Conservation (phyloP, 2,329 filamentous ascomycete species). For the Ophiostoma sp. region DNA sequence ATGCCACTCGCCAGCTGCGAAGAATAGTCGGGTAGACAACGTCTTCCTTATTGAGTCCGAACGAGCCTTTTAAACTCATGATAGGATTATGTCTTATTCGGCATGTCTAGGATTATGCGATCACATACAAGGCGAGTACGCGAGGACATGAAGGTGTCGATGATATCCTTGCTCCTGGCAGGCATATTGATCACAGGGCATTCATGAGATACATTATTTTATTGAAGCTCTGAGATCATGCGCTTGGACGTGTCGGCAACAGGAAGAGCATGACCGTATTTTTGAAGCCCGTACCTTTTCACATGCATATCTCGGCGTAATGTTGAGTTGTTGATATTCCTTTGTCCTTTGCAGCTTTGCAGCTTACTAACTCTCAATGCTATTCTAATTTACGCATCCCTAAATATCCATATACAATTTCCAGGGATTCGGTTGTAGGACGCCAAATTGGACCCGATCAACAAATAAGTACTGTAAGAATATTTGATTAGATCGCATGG, state of each 20-base stretch:
- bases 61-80: neutral
- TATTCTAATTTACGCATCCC: too few species aligned
- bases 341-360: neutral
- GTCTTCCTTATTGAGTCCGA: neutral
- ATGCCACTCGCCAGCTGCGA: neutral
- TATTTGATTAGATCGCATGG: too few species aligned
- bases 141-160: neutral
- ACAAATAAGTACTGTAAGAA: neutral
- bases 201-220: too few species aligned
- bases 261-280: neutral
- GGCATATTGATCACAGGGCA: too few species aligned
- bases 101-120: neutral
- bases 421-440: neutral
- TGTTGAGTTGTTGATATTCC: too few species aligned
- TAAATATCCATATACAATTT: neutral
- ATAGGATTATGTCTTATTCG: neutral
- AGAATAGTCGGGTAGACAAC: neutral
- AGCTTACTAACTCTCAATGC: too few species aligned
- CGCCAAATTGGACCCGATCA: neutral
- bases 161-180: too few species aligned
- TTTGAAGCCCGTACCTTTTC: neutral
- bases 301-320: too few species aligned
- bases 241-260: neutral
- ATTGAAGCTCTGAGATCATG: neutral
- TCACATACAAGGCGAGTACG: neutral